These are phyloP conservation scores for Aspergillus pseudoglaucus DNA, from an alignment of 2,329 filamentous ascomycete species.

Conservation along the genomic window DNA sequence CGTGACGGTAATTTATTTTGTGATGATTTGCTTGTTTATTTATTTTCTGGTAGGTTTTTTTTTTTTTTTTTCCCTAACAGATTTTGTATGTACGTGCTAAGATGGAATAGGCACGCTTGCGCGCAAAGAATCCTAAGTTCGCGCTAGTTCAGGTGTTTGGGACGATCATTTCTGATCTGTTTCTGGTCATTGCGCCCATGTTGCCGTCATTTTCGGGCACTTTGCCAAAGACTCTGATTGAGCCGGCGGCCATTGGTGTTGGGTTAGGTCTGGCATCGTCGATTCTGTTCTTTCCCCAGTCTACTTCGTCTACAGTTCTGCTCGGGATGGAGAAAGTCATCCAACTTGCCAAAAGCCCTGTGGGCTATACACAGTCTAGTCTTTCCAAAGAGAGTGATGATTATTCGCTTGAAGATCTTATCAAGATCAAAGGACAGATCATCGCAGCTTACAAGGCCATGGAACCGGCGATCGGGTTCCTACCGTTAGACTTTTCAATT, in stretches of 20 bases:
- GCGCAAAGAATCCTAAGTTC: constrained; percentile 43
- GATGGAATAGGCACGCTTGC: constrained; percentile 33
- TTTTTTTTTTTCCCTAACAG: not conserved
- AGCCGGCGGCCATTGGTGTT: constrained; percentile 42
- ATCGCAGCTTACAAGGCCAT: constrained; percentile 34
- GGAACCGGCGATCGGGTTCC: constrained; percentile 37
- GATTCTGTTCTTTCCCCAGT: constrained; percentile 45
- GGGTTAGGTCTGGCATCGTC: constrained; percentile 41
- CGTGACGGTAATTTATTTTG: constrained; percentile 34
- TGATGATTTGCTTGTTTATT: constrained; percentile 40
- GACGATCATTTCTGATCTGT: constrained; percentile 43
- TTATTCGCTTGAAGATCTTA: constrained; percentile 16
- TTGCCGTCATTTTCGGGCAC: constrained; percentile 37
- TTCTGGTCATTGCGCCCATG: constrained; percentile 39
- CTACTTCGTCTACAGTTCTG: constrained; percentile 42
- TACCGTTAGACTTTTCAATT: constrained; percentile 43
- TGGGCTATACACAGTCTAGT: constrained; percentile 24
- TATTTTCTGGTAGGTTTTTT: constrained; percentile 30
- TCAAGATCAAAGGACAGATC: constrained; percentile 25
- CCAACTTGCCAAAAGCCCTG: constrained; percentile 18
- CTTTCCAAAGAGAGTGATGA: constrained; percentile 11
- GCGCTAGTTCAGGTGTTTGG: constrained; percentile 41
- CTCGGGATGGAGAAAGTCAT: constrained; percentile 26
- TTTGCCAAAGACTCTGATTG: constrained; percentile 36
- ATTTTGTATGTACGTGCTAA: not conserved